Conservation (phyloP, 768 basidiomycete genomes). For the Lactarius evosmus region DNA sequence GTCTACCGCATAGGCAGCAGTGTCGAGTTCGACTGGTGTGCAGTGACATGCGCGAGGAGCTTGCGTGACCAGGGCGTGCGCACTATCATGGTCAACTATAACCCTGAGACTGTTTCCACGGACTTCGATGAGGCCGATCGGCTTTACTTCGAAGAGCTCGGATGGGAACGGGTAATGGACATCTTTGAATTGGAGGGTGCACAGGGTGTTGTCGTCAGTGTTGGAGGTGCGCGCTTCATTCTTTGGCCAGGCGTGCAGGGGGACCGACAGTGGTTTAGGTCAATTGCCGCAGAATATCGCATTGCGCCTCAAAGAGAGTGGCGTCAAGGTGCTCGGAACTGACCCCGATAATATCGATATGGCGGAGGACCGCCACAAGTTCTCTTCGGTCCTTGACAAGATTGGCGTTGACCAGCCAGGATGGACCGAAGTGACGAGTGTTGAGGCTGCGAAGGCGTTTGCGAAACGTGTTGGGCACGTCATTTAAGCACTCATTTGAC, state of each 20-base stretch:
- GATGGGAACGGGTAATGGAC: slow-evolving; percentile 98
- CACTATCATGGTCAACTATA: slow-evolving; percentile 99
- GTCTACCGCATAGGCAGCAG: slow-evolving; percentile 98
- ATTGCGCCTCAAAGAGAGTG: slow-evolving; percentile 84
- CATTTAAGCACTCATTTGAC: not conserved
- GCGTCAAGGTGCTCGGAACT: slow-evolving; percentile 93
- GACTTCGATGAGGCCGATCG: slow-evolving; percentile 99
- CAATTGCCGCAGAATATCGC: slow-evolving; percentile 99
- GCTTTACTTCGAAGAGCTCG: slow-evolving; percentile 97
- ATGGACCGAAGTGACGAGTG: slow-evolving; percentile 87
- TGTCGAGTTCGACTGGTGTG: slow-evolving; percentile 99
- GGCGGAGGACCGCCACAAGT: slow-evolving; percentile 98
- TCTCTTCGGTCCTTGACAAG: slow-evolving; percentile 92
- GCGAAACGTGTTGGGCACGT: slow-evolving; percentile 77
- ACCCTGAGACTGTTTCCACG: slow-evolving; percentile 98
- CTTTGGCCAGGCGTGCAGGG: not conserved
- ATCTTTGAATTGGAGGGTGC: slow-evolving; percentile 96
- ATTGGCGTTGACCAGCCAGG: slow-evolving; percentile 96
- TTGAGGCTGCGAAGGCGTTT: slow-evolving; percentile 89
- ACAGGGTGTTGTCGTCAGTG: slow-evolving; percentile 91
- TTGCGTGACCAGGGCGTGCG: slow-evolving; percentile 89
- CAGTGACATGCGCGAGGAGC: slow-evolving; percentile 95
- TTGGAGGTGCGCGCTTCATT: slow-evolving; percentile 69
- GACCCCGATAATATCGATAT: slow-evolving; percentile 94
- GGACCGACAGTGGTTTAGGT: slow-evolving; percentile 43